Evolutionary conservation across 1,284 basidiomycete genomes (phyloP).

Genomic region (Puccinia polysora): DNA sequence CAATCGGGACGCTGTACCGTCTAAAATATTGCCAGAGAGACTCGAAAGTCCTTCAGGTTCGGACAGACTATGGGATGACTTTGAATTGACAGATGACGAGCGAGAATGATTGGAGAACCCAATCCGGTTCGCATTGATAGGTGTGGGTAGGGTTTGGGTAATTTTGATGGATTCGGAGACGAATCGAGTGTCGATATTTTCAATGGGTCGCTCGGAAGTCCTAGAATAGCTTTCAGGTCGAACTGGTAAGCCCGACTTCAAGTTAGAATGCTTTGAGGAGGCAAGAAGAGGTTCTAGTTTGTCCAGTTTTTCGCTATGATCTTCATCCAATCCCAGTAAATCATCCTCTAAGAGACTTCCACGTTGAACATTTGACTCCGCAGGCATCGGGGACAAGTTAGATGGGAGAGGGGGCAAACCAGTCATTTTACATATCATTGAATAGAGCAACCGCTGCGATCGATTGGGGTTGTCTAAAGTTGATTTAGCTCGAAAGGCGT

Average conservation of each 20-base stretch:
- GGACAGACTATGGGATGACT: not conserved
- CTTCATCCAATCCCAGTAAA: conserved; percentile 14
- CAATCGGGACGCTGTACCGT: not conserved
- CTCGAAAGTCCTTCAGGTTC: not conserved
- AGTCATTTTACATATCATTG: conserved; percentile 28
- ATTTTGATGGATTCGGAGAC: not conserved
- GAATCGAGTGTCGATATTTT: conserved; percentile 16
- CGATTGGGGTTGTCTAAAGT: conserved; percentile 6
- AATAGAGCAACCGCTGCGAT: conserved; percentile 14
- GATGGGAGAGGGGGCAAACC: conserved; percentile 7
- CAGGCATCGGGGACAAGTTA: not conserved
- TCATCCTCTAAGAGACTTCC: not conserved
- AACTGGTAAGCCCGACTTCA: not conserved
- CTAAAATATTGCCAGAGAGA: not conserved
- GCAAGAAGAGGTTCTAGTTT: conserved; percentile 20
- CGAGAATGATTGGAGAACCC: not conserved
- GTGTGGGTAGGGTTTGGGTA: conserved; percentile 9
- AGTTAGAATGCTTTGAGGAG: conserved; percentile 5
- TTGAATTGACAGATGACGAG: not conserved
- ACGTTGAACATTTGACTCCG: not conserved
- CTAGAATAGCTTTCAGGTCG: not conserved
- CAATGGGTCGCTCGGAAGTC: not conserved
- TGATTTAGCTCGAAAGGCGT: conserved; percentile 19
- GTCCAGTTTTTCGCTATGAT: not conserved
- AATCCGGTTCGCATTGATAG: not conserved